Evolutionary conservation across 2,329 filamentous ascomycete genomes (phyloP).

Genomic region (Colletotrichum sp.): DNA sequence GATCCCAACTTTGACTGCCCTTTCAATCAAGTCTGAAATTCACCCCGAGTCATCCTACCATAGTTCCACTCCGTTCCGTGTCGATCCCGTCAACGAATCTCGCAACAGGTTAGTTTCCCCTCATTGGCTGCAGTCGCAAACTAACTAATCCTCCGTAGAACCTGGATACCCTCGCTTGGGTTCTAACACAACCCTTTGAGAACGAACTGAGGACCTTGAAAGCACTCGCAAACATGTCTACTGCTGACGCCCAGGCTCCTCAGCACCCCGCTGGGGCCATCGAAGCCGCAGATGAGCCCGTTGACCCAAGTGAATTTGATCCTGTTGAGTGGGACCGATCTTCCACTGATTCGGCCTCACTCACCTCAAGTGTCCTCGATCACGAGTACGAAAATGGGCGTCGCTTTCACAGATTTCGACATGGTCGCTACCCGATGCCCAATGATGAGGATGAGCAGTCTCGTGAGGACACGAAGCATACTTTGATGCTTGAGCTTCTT

Average conservation of each 20-base stretch:
- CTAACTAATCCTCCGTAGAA: no score
- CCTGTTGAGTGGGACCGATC: constrained; percentile 21
- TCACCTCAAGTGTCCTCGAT: constrained; percentile 38
- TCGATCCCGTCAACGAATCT: no score
- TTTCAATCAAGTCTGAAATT: no score
- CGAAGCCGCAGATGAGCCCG: background rate
- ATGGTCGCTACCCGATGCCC: constrained; percentile 48
- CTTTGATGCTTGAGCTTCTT: constrained; percentile 46
- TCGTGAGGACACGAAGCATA: no score
- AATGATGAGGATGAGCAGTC: no score
- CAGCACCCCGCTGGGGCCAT: background rate
- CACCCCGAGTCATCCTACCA: no score
- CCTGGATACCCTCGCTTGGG: background rate
- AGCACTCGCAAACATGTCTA: background rate
- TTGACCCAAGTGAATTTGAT: constrained; percentile 14
- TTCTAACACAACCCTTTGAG: background rate
- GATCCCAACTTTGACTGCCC: no score
- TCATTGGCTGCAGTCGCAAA: no score
- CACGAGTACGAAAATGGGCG: constrained; percentile 45
- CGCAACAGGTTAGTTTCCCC: background rate
- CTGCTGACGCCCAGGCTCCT: background rate
- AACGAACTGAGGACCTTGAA: background rate
- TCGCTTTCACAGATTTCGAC: constrained; percentile 45
- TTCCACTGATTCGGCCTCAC: constrained; percentile 34
- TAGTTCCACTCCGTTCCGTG: no score